A percentile compares a stretch with the other conserved stretches of the same genome.
phyloP scores from a whole-genome alignment of 2,329 filamentous ascomycete genomes.

The Aotearoamyces nothofagi region DNA sequence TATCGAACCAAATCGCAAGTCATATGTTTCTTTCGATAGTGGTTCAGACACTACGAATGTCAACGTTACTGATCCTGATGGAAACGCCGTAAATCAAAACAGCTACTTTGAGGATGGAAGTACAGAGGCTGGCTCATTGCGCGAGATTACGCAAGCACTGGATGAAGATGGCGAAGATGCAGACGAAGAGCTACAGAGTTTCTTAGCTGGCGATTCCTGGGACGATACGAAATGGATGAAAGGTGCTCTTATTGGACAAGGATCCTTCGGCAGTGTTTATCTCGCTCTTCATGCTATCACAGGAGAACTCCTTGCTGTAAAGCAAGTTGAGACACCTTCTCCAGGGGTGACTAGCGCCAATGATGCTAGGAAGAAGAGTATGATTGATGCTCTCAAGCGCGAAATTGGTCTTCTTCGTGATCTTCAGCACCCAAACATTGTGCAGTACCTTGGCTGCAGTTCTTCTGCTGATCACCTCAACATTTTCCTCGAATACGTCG shows the following conservation, averaged over 20 bases:
- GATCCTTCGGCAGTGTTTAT: constrained; percentile 92
- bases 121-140: constrained; percentile 59
- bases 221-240: constrained; percentile 99
- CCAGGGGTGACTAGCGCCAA: constrained; percentile 64
- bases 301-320: constrained; percentile 93
- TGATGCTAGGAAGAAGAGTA: constrained; percentile 87
- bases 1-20: constrained; percentile 79
- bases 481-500: constrained; percentile 99
- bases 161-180: constrained; percentile 84
- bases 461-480: constrained; percentile 86
- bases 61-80: constrained; percentile 64
- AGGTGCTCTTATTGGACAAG: constrained; percentile 89
- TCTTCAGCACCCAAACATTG: constrained; percentile 90
- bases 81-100: constrained; percentile 47
- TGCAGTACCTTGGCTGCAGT: constrained; percentile 92
- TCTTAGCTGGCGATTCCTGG: constrained; percentile 85
- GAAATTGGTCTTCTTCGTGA: constrained; percentile 91
- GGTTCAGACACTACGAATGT: constrained; percentile 55
- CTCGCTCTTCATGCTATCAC: constrained; percentile 90
- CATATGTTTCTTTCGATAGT: constrained; percentile 75
- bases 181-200: constrained; percentile 79
- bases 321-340: constrained; percentile 86
- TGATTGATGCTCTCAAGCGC: constrained; percentile 94
- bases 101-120: constrained; percentile 78
- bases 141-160: constrained; percentile 72